Base-by-base conservation (phyloP, 164 flowering plant genomes). In the Macadamia tetraphylla region DNA sequence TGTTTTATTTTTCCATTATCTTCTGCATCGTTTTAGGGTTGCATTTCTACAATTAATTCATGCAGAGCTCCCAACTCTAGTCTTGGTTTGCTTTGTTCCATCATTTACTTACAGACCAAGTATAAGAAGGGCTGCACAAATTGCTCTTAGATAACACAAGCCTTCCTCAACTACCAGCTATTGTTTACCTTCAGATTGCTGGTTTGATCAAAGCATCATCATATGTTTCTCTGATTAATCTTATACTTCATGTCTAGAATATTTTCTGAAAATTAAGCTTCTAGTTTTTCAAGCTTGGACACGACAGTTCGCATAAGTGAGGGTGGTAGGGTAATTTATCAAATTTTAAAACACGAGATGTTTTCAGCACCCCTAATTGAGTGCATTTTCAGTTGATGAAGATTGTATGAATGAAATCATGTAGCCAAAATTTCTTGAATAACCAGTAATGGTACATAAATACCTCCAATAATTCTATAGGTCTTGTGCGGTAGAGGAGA, bases 31-130 rank as follows among this genome's bases (percentile, higher is more conserved):
- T n/a, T n/a, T n/a, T n/a, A n/a, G n/a, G n/a, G n/a, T n/a, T n/a
- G 69, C 1, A 88, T 86, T 66, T 70, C 78, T 6, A 65, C 46
- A 43, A 43, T 9, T 9, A 4, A 43, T 0, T 43, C 23, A 23
- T 23, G 23, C 23, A 23, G 23, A 23, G 23, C 23, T 23, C 23
- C 23, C 23, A 23, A 23, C 23, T 23, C 3, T 67, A 42, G 23
- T 6, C 58, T 86, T 51, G 90, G 92, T 3, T 35, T 40, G 23
- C 82, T 4, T 86, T 90, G 57, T 74, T 81, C 6, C 86, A 84
- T 63, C 74, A 73, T 1, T 42, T 57, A 0, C 80, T 82, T 56
- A 63, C 23, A 71, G 88, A 68, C 90, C 88, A 13, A 67, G 75
- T 12, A 88, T 84, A 86, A 82, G 81, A 68, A 75, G 75, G 62